Percentiles rank a stretch among this genome's conserved stretches.
These are phyloP conservation scores for Paramecium sonneborni DNA, from an alignment of 73 alveolate species.

Conservation along the genomic window DNA sequence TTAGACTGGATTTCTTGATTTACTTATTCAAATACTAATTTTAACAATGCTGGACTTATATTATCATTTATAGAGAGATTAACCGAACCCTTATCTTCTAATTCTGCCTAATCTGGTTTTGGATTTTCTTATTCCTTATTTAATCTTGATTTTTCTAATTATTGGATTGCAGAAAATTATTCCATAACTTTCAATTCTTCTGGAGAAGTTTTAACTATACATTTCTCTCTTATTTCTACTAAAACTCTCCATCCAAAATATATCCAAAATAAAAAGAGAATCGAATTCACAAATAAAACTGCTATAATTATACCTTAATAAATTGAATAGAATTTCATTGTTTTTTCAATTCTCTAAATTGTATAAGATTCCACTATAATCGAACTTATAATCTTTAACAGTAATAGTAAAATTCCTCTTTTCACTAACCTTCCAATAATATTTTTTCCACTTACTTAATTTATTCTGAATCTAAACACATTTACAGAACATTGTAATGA, in stretches of 20 bases:
- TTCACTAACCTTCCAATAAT: not conserved
- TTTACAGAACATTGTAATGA: not conserved
- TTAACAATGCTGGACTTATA: constrained; percentile 5
- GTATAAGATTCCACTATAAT: not conserved
- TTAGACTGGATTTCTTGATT: constrained; percentile 32
- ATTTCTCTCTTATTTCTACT: not conserved
- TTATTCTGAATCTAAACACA: not conserved
- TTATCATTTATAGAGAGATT: not conserved
- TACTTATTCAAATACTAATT: not conserved
- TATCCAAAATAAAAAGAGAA: not conserved
- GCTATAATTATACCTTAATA: not conserved
- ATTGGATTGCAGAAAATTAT: not conserved
- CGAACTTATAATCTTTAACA: not conserved
- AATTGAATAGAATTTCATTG: not conserved
- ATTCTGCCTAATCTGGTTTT: not conserved
- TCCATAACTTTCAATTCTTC: not conserved
- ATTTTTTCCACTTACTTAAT: not conserved
- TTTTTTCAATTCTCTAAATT: not conserved
- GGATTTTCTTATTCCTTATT: not conserved
- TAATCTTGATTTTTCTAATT: not conserved
- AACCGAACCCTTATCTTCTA: not conserved
- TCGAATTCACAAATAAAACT: not conserved
- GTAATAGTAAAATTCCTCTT: not conserved
- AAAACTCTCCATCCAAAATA: not conserved
- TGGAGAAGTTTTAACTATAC: not conserved